Percentiles rank a stretch among this genome's conserved stretches.
Evolutionary conservation across 495 filamentous ascomycete genomes (phyloP).

Genomic region (Xylaria cubensis): DNA sequence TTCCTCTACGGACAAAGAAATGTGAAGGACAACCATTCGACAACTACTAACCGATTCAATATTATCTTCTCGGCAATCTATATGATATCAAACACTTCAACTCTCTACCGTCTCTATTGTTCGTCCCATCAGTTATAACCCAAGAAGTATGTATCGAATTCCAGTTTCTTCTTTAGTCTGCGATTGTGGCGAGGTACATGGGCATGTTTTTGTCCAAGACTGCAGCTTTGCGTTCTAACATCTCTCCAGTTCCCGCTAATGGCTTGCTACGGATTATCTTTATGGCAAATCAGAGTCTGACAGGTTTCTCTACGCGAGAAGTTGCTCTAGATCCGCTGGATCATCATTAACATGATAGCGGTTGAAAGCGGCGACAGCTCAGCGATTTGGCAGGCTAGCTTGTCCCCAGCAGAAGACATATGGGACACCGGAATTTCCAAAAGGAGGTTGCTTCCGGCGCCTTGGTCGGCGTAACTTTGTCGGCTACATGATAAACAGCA

Average conservation of each 20-base stretch:
- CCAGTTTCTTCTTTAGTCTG: not conserved
- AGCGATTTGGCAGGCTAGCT: not conserved
- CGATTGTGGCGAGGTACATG: not conserved
- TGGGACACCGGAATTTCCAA: not conserved
- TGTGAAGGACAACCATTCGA: not conserved
- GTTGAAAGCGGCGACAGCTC: not conserved
- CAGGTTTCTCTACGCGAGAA: not conserved
- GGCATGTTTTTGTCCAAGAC: not conserved
- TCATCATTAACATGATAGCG: too few relatives aligned
- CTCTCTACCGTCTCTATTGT: not conserved
- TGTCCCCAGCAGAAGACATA: not conserved
- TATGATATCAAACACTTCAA: not conserved
- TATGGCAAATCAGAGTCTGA: not conserved
- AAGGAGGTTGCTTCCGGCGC: not conserved
- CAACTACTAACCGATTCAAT: too few relatives aligned
- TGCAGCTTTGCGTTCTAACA: too few relatives aligned
- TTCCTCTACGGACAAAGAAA: not conserved
- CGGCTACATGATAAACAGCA: not conserved
- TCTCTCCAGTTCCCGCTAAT: not conserved
- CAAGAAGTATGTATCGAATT: not conserved
- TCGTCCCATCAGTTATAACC: not conserved
- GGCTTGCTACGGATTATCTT: not conserved
- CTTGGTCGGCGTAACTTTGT: not conserved
- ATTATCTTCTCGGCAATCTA: not conserved
- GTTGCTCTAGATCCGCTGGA: not conserved